Evolutionary conservation across 306 rosid genomes (phyloP).

Genomic region (Quercus glauca): DNA sequence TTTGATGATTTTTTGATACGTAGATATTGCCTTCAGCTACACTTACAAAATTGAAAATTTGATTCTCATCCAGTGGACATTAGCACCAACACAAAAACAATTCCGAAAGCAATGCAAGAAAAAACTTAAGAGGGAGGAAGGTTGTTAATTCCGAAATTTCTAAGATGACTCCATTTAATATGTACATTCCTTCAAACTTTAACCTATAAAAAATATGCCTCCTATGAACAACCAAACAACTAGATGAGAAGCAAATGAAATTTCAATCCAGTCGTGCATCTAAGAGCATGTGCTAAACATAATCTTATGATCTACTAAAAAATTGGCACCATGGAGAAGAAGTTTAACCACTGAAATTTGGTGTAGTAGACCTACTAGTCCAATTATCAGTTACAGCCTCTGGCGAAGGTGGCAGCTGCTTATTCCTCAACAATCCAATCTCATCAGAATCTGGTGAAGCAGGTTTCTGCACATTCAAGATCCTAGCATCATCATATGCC

Average conservation of each 20-base stretch:
- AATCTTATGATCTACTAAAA: not conserved
- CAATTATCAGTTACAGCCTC: constrained; percentile 30
- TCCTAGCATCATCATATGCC: no score
- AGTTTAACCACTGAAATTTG: constrained; percentile 26
- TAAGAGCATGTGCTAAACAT: not conserved
- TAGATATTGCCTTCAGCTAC: no score
- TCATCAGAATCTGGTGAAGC: no score
- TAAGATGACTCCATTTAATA: not conserved
- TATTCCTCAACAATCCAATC: no score
- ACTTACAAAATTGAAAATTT: no score
- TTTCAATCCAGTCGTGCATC: not conserved
- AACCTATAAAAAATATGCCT: not conserved
- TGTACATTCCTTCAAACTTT: not conserved
- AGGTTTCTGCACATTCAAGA: not conserved
- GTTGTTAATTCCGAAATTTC: no score
- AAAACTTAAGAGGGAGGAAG: no score
- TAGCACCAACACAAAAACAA: no score
- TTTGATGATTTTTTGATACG: no score
- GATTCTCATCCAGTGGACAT: no score
- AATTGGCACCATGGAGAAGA: not conserved
- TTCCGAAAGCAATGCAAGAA: no score
- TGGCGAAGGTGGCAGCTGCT: no score
- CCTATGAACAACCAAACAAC: not conserved
- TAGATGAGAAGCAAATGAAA: not conserved
- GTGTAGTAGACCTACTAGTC: constrained; percentile 25